Evolutionary conservation across 495 filamentous ascomycete genomes (phyloP).

Genomic region (Annulohypoxylon maeteangense): DNA sequence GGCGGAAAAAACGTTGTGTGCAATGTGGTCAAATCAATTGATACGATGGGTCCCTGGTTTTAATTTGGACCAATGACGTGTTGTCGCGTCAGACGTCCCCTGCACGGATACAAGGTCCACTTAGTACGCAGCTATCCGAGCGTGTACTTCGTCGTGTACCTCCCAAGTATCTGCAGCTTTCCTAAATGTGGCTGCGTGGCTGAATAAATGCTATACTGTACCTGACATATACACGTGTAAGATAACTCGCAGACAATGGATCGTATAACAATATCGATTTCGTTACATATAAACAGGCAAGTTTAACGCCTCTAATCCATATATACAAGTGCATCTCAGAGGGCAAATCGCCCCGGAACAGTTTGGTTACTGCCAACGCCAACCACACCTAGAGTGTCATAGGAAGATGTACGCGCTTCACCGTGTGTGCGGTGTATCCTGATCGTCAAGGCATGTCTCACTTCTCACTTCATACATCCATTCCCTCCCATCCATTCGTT

Average conservation of each 20-base stretch:
- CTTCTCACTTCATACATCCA: background rate
- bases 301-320: slow-evolving; percentile 17
- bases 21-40: slow-evolving; percentile 45
- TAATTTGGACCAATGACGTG: slow-evolving; percentile 36
- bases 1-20: slow-evolving; percentile 20
- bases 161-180: background rate
- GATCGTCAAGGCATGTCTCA: background rate
- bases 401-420: slow-evolving; percentile 1
- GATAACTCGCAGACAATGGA: background rate
- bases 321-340: slow-evolving; percentile 14
- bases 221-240: background rate
- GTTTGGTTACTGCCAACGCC: background rate
- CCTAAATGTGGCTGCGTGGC: slow-evolving; percentile 3
- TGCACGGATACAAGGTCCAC: background rate
- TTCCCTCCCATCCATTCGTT: background rate
- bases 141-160: background rate
- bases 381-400: background rate
- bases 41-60: slow-evolving; percentile 27
- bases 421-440: slow-evolving; percentile 11
- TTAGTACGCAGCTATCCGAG: background rate
- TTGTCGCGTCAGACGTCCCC: slow-evolving; percentile 24
- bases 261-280: slow-evolving; percentile 1
- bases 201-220: background rate
- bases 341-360: background rate
- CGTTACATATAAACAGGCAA: slow-evolving; percentile 21